Percentiles rank a stretch among this genome's conserved stretches.
Conservation (phyloP, 257 asterid genomes). For the Plantago ovata region DNA sequence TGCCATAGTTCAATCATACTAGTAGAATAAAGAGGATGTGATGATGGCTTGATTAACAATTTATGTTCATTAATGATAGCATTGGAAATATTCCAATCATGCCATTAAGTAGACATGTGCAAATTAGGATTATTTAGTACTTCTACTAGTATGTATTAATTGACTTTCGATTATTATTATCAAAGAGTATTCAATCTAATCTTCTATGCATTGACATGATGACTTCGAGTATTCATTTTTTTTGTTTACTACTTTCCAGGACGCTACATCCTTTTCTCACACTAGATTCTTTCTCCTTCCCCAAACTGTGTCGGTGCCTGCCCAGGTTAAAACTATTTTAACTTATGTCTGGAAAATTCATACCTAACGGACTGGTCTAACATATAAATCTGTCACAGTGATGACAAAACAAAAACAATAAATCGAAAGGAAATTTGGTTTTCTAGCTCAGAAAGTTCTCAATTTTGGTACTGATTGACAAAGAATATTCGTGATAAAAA, state of each 20-base stretch:
- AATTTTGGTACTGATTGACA: too few relatives aligned
- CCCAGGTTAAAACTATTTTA: neutral
- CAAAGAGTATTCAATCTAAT: neutral
- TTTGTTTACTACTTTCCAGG: neutral
- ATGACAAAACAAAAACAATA: too few relatives aligned
- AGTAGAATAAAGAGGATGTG: neutral
- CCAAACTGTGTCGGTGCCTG: neutral
- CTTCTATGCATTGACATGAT: conserved; percentile 10
- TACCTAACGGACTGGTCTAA: too few relatives aligned
- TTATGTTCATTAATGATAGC: neutral
- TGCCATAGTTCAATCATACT: neutral
- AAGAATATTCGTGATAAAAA: too few relatives aligned
- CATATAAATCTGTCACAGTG: too few relatives aligned
- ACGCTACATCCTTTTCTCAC: neutral
- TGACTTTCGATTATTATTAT: neutral
- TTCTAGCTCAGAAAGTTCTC: too few relatives aligned
- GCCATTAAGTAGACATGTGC: neutral
- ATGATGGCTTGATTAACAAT: neutral
- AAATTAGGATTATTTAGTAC: neutral
- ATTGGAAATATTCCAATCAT: neutral
- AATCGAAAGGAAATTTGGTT: too few relatives aligned
- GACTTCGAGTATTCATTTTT: neutral
- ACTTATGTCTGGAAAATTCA: neutral
- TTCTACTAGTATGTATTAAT: neutral
- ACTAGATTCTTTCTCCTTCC: neutral